These are phyloP conservation scores for Claviceps pazoutovae DNA, from an alignment of 2,329 filamentous ascomycete species.

Conservation along the genomic window DNA sequence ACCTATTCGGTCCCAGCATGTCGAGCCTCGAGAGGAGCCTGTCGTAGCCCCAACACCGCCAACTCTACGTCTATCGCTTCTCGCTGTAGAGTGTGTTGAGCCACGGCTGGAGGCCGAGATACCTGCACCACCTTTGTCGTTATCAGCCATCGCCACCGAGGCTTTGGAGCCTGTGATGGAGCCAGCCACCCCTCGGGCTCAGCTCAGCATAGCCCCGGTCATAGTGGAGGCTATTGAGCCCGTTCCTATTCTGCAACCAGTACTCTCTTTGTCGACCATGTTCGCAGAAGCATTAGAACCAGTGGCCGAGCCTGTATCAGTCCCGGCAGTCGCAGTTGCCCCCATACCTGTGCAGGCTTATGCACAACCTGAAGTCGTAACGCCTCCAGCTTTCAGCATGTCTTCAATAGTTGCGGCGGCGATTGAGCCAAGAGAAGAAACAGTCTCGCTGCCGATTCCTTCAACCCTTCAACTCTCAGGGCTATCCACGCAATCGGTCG, in stretches of 20 bases:
- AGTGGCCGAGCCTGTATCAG: constrained; percentile 12
- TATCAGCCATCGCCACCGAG: constrained; percentile 20
- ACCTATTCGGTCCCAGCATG: constrained; percentile 27
- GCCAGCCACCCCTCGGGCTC: constrained; percentile 9
- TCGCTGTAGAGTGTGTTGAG: constrained; percentile 18
- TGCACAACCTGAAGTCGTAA: neutral
- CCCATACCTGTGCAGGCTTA: constrained; percentile 2
- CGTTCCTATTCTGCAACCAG: neutral
- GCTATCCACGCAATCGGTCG: constrained; percentile 23
- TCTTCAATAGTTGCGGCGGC: constrained; percentile 17
- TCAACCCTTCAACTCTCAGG: constrained; percentile 20
- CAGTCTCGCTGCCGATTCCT: constrained; percentile 8
- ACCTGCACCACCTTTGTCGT: constrained; percentile 12
- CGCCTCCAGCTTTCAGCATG: constrained; percentile 13
- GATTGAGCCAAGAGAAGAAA: constrained; percentile 22
- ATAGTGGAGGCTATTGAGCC: constrained; percentile 17
- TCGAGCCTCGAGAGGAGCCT: constrained; percentile 29
- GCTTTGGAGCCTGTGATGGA: constrained; percentile 20
- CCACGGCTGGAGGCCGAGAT: constrained; percentile 14
- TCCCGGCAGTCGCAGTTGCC: neutral
- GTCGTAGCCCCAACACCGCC: constrained; percentile 17
- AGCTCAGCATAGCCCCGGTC: constrained; percentile 19
- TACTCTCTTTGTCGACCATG: constrained; percentile 15
- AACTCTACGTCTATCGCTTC: constrained; percentile 14
- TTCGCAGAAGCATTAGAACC: constrained; percentile 14